phyloP scores from a whole-genome alignment of 257 asterid species.

The Leonotis leonurus region DNA sequence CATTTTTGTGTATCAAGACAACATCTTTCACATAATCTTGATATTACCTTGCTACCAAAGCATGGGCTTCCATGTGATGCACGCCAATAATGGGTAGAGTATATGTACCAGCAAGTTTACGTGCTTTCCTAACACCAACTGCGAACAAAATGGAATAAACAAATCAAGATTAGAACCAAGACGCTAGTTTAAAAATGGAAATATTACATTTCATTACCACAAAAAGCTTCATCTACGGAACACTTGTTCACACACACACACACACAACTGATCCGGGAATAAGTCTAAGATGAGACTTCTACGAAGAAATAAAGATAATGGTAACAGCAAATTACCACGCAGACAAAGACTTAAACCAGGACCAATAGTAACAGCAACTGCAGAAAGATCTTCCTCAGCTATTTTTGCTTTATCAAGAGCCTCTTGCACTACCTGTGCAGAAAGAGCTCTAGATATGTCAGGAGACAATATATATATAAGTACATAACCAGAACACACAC shows the following conservation, averaged over 20 bases:
- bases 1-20: background rate
- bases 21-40: background rate
- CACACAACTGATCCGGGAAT: background rate
- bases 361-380: constrained; percentile 98
- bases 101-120: constrained; percentile 70
- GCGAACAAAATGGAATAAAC: constrained; percentile 20
- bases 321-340: constrained; percentile 51
- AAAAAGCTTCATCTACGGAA: background rate
- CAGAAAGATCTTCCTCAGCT: constrained; percentile 81
- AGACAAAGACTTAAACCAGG: constrained; percentile 98
- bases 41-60: constrained; percentile 82
- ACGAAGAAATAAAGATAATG: background rate
- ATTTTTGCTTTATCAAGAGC: constrained; percentile 80
- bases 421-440: constrained; percentile 85
- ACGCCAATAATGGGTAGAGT: constrained; percentile 79
- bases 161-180: constrained; percentile 1
- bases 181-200: background rate
- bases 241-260: background rate
- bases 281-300: background rate
- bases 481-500: background rate
- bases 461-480: background rate
- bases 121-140: constrained; percentile 98
- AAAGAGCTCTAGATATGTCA: constrained; percentile 8
- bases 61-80: constrained; percentile 99
- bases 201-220: background rate